Evolutionary conservation across 2,329 filamentous ascomycete genomes (phyloP).

Genomic region (Cyphellophora attinorum): DNA sequence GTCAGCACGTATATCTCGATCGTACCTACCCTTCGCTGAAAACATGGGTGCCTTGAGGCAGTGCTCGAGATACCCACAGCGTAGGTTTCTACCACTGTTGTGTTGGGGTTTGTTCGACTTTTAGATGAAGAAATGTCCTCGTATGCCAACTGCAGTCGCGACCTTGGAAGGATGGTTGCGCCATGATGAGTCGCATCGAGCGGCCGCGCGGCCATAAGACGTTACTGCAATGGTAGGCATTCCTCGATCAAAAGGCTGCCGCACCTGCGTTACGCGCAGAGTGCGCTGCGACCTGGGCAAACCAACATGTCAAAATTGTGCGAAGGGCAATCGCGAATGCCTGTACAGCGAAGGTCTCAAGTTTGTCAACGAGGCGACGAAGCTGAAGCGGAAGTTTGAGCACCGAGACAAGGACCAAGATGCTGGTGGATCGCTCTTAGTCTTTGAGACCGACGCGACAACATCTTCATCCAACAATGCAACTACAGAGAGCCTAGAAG

Average conservation of each 20-base stretch:
- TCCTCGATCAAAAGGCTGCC: constrained; percentile 32
- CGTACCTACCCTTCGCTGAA: too few species aligned
- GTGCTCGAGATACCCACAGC: too few species aligned
- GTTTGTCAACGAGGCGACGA: constrained; percentile 29
- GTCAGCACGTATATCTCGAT: too few species aligned
- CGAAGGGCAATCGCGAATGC: constrained; percentile 18
- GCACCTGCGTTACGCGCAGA: constrained; percentile 29
- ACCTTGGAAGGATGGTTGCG: too few species aligned
- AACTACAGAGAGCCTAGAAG: constrained; percentile 22
- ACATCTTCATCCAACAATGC: constrained; percentile 20
- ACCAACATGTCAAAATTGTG: constrained; percentile 22
- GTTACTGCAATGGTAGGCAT: constrained; percentile 36
- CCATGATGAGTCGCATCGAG: too few species aligned
- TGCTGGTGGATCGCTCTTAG: constrained; percentile 9
- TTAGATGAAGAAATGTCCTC: too few species aligned
- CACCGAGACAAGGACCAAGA: too few species aligned
- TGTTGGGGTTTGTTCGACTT: too few species aligned
- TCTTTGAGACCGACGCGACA: constrained; percentile 22
- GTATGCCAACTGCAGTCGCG: too few species aligned
- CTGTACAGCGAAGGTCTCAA: constrained; percentile 23
- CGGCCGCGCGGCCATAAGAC: too few species aligned
- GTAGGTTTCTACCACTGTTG: too few species aligned
- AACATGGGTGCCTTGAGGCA: too few species aligned
- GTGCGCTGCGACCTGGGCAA: constrained; percentile 24
- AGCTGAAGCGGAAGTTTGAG: constrained; percentile 22